Evolutionary conservation across 2,329 filamentous ascomycete species (phyloP).

Genomic region (Canariomyces notabilis): DNA sequence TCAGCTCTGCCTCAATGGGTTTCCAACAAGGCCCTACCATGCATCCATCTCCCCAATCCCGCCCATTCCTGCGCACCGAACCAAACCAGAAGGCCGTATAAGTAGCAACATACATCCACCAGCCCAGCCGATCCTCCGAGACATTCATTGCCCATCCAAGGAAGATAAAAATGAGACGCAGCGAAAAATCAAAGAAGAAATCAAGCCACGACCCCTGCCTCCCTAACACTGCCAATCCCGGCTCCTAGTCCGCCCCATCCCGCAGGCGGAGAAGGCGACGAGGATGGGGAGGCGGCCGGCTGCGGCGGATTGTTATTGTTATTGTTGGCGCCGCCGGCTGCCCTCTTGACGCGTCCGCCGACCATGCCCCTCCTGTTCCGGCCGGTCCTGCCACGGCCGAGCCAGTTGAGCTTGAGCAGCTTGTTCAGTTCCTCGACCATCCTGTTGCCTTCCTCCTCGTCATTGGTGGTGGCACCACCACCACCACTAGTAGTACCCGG

Average conservation of each 20-base stretch:
- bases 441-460: constrained; percentile 65
- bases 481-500: constrained; percentile 23
- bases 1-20: neutral
- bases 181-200: neutral
- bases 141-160: neutral
- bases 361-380: constrained; percentile 87
- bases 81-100: neutral
- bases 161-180: too few species aligned
- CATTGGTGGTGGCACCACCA: constrained; percentile 32
- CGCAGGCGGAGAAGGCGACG: neutral
- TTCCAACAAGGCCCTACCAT: neutral
- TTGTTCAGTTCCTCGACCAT: constrained; percentile 80
- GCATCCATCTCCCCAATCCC: neutral
- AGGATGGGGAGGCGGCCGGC: neutral
- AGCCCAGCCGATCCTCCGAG: neutral
- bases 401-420: constrained; percentile 93
- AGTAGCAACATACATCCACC: neutral
- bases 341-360: constrained; percentile 54
- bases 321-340: too few species aligned
- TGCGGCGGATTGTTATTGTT: too few species aligned
- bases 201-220: constrained; percentile 8
- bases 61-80: too few species aligned
- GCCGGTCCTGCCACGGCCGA: constrained; percentile 83
- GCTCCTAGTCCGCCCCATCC: neutral
- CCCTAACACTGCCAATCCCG: constrained; percentile 10